Percentiles rank a stretch among this genome's conserved stretches.
Conservation (phyloP, 768 basidiomycete species). For the Suillus cothurnatus region DNA sequence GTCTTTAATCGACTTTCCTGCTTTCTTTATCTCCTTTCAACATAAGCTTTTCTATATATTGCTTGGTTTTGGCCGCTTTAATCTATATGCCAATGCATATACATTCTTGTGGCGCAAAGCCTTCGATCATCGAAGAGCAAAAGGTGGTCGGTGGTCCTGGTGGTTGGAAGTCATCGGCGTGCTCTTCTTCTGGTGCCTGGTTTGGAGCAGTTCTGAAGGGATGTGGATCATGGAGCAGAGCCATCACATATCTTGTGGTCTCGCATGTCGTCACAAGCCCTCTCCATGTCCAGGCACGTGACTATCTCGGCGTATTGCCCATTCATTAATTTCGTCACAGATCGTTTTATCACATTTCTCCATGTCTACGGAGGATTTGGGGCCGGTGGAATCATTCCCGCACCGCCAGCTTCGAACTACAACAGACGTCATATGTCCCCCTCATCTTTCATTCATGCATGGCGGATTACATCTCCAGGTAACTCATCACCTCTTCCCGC, state of each 20-base stretch:
- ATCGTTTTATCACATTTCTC: constrained; percentile 98
- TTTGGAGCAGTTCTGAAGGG: constrained; percentile 69
- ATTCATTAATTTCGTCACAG: constrained; percentile 33
- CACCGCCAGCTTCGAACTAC: constrained; percentile 97
- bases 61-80: constrained; percentile 90
- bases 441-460: constrained; percentile 85
- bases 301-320: neutral
- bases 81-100: constrained; percentile 91
- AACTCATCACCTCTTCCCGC: constrained; percentile 96
- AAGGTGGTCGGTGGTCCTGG: constrained; percentile 79
- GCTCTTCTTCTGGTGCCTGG: constrained; percentile 86
- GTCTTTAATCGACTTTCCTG: constrained; percentile 70
- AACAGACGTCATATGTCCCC: constrained; percentile 88
- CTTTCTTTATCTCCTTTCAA: constrained; percentile 71
- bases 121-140: constrained; percentile 61
- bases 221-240: constrained; percentile 71
- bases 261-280: constrained; percentile 89
- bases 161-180: constrained; percentile 75
- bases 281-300: constrained; percentile 86
- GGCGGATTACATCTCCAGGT: constrained; percentile 98
- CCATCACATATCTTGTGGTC: constrained; percentile 75
- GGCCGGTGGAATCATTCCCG: constrained; percentile 88
- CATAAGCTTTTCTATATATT: constrained; percentile 93
- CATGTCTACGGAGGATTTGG: constrained; percentile 90
- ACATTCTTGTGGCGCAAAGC: constrained; percentile 66